These are phyloP conservation scores for Sphaerosporella brunnea DNA, from an alignment of 495 filamentous ascomycete genomes.

Conservation along the genomic window DNA sequence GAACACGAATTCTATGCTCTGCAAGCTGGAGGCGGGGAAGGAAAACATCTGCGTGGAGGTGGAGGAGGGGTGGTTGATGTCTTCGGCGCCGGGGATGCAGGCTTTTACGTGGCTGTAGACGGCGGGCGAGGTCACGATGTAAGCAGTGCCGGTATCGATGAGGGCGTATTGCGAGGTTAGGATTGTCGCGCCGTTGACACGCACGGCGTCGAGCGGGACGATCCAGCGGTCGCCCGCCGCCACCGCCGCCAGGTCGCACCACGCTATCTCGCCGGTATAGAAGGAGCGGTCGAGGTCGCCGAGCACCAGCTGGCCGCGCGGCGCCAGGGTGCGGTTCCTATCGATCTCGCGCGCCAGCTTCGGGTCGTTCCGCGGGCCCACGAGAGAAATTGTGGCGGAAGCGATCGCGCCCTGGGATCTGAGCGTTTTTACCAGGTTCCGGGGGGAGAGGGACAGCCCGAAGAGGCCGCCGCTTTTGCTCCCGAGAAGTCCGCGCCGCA, in stretches of 20 bases:
- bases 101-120: background rate
- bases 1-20: background rate
- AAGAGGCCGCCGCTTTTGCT: background rate
- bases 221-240: background rate
- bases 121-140: background rate
- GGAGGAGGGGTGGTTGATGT: background rate
- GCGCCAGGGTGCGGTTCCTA: background rate
- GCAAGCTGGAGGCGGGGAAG: background rate
- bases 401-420: background rate
- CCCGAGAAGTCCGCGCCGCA: background rate
- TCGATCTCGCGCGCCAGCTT: background rate
- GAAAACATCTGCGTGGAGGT: background rate
- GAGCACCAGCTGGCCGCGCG: background rate
- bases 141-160: slow-evolving; percentile 1
- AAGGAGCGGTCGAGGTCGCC: background rate
- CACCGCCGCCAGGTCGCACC: background rate
- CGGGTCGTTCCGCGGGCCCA: background rate
- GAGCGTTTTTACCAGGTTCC: background rate
- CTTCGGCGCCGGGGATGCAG: background rate
- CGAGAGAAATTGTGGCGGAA: background rate
- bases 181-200: background rate
- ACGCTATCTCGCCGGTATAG: background rate
- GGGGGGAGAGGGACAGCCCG: background rate
- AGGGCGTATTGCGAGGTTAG: background rate
- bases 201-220: background rate